Base-by-base conservation (phyloP, 495 filamentous ascomycete genomes). In the Podospora pseudoanserina region DNA sequence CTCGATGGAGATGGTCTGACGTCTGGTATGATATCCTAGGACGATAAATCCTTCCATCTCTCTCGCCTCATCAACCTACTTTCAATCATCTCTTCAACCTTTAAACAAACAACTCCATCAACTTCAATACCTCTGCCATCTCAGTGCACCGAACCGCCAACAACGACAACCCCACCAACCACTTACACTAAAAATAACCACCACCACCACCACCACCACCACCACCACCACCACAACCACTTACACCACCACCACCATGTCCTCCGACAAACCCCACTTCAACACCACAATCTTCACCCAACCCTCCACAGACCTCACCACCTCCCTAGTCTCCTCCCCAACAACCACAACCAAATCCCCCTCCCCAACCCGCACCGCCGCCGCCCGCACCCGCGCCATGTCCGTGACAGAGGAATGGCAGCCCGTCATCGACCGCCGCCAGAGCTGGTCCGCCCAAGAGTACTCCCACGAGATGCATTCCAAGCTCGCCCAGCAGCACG, bases 401-500 rank as follows among this genome's bases (percentile, higher is more conserved):
- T 67, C 63, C 53, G 64, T 58, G 62, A 80, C 78, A 0, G 66
- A 64, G 5, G 68, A 71, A 16, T 86, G 84, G 84, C 73, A 78
- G 68, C 84, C 84, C 23, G 69, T 68, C 15, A 63, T 82, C 26
- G 72, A 77, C 53, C 77, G 82, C 34, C 75, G 71, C 30, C 80
- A 82, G 69, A 84, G 82, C 70, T 86, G 77, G 73, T 76, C 76
- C 59, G 64, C 70, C 20, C 78, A 86, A 68, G 84, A 86, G 71
- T 76, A 79, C 61, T 82, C 83, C 71, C 80, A 82, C 70, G 66
- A 68, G 32, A 54, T 80, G 66, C 77, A 79, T 68, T 55, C 11
- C 30, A 20, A 63, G 53, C 78, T 81, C 75, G 72, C 67, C 54
- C 69, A 68, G 67, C 64, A 44, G 15, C 61, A 49, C 61, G 32